Evolutionary conservation across 2,329 filamentous ascomycete species (phyloP).

Genomic region (Podosphaera fusca): DNA sequence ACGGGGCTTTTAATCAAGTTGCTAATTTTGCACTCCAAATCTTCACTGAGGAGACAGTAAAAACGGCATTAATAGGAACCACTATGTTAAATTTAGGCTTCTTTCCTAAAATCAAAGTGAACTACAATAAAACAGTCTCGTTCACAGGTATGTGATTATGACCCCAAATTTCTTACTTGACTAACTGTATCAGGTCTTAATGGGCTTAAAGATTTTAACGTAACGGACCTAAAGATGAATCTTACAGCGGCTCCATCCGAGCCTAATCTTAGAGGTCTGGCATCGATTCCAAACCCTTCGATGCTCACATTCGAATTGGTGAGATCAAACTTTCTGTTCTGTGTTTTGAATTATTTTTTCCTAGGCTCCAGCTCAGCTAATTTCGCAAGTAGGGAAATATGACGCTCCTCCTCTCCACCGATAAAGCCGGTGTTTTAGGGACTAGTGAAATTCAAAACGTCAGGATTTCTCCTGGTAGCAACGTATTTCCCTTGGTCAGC

Average conservation of each 20-base stretch:
- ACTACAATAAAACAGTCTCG: conserved; percentile 30
- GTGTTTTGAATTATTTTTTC: too few species aligned
- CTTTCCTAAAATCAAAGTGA: conserved; percentile 25
- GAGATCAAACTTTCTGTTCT: not conserved
- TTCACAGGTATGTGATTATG: conserved; percentile 24
- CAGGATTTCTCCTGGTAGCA: too few species aligned
- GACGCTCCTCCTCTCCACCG: not conserved
- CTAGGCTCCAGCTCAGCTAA: not conserved
- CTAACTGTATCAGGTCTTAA: conserved; percentile 26
- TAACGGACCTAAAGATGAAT: conserved; percentile 25
- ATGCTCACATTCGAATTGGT: conserved; percentile 28
- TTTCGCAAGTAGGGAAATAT: not conserved
- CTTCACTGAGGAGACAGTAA: conserved; percentile 24
- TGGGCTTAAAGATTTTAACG: conserved; percentile 26
- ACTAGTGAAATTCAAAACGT: too few species aligned
- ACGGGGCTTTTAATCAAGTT: conserved; percentile 19
- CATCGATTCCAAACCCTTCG: conserved; percentile 35
- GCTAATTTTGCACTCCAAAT: conserved; percentile 24
- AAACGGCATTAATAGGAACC: conserved; percentile 26
- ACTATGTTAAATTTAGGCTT: conserved; percentile 26
- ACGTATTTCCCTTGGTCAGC: too few species aligned
- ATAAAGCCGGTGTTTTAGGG: too few species aligned
- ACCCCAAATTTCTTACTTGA: not conserved
- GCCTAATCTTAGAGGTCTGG: conserved; percentile 29
- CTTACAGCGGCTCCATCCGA: conserved; percentile 19